Conservation (phyloP, 768 basidiomycete species). For the Cantharellus anzutake region DNA sequence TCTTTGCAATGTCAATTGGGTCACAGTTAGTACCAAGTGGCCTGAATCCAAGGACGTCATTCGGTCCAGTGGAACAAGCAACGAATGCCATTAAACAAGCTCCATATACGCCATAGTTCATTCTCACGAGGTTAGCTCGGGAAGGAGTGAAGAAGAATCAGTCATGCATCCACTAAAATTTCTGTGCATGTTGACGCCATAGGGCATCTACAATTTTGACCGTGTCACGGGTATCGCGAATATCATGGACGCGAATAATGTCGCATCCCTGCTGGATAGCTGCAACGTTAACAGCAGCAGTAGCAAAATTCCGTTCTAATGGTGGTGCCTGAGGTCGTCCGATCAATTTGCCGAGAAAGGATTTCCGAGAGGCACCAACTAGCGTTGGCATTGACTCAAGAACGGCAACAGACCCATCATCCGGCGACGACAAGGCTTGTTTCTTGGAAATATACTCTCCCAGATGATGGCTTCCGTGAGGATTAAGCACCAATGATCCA, state of each 20-base stretch:
- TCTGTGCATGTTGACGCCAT: slow-evolving; percentile 17
- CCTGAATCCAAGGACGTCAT: too few relatives aligned
- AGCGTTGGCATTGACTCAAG: slow-evolving; percentile 21
- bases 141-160: too few relatives aligned
- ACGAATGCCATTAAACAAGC: too few relatives aligned
- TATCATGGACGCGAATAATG: slow-evolving; percentile 71
- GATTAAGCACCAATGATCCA: not conserved
- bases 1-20: too few relatives aligned
- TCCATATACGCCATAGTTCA: too few relatives aligned
- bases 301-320: slow-evolving; percentile 64
- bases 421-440: not conserved
- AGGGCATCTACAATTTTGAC: slow-evolving; percentile 46
- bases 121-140: too few relatives aligned
- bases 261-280: slow-evolving; percentile 54
- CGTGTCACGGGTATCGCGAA: slow-evolving; percentile 51
- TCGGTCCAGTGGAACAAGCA: too few relatives aligned
- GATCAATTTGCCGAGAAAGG: slow-evolving; percentile 57
- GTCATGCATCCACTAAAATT: not conserved
- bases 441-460: not conserved
- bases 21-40: too few relatives aligned
- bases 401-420: not conserved
- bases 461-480: not conserved
- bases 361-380: slow-evolving; percentile 68
- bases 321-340: slow-evolving; percentile 25
- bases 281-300: slow-evolving; percentile 55